A percentile compares a stretch with the other conserved stretches of the same genome.
Conservation (phyloP, 257 asterid species). For the Penstemon eatonii region DNA sequence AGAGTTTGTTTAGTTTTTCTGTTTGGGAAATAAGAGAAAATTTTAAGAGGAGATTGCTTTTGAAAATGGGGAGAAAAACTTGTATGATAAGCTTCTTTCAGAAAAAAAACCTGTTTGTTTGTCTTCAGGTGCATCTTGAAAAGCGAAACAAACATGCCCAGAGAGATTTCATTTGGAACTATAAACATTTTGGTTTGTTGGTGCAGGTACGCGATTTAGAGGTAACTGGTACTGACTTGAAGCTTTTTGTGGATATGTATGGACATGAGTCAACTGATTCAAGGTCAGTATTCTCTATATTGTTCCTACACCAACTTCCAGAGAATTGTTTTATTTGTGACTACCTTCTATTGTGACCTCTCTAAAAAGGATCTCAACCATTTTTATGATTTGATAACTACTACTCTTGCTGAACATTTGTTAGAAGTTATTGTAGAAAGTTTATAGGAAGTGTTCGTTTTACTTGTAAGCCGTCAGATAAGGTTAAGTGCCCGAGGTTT, state of each 20-base stretch:
- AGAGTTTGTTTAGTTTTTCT: too few relatives aligned
- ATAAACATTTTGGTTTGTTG: constrained; percentile 29
- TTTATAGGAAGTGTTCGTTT: constrained; percentile 18
- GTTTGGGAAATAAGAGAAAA: too few relatives aligned
- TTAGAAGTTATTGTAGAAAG: constrained; percentile 6
- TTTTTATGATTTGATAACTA: constrained; percentile 9
- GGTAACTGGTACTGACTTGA: constrained; percentile 57
- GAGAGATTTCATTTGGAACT: constrained; percentile 22
- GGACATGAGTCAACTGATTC: constrained; percentile 62
- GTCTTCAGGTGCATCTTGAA: too few relatives aligned
- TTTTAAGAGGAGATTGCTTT: too few relatives aligned
- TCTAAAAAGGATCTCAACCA: background rate
- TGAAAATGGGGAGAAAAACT: too few relatives aligned
- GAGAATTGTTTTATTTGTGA: constrained; percentile 17
- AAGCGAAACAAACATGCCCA: background rate
- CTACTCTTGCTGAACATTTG: background rate
- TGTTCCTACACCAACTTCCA: constrained; percentile 15
- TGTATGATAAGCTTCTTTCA: too few relatives aligned
- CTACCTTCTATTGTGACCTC: constrained; percentile 13
- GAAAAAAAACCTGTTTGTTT: too few relatives aligned
- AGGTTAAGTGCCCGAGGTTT: constrained; percentile 15
- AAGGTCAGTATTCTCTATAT: constrained; percentile 52
- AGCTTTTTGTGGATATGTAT: constrained; percentile 73
- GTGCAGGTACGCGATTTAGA: constrained; percentile 76
- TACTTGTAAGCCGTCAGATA: constrained; percentile 9